Evolutionary conservation across 768 basidiomycete species (phyloP), one percentile per base, ranked within the genome.

Genomic region (Mycena olivaceomarginata): DNA sequence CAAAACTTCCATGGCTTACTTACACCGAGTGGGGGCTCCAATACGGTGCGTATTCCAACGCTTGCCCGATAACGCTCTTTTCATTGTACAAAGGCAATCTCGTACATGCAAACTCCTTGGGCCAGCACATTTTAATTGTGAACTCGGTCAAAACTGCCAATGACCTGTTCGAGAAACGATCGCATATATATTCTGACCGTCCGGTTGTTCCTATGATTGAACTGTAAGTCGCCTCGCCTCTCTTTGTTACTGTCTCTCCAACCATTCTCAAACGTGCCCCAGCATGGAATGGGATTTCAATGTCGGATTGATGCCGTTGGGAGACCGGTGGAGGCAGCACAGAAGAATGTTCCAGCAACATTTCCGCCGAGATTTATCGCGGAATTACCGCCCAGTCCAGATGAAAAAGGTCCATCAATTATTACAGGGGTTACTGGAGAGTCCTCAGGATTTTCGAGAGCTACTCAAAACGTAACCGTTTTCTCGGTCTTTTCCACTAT

Each of bases 241-340:
- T 77, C 9, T 1, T 5, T n/a, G n/a, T n/a, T n/a, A n/a, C n/a
- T n/a, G n/a, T n/a, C n/a, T n/a, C n/a, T 8, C 15, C 59, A 15
- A 39, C 31, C 39, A 40, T 8, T 22, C 2, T 1, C 39, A 41
- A 20, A 25, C 48, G 18, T 40, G 45, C 40, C 82, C 81, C 59
- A 83, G 74, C 18, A 59, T 85, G 81, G 85, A 85, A 9, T 87
- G 84, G 85, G 78, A 84, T 16, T 85, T 84, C 68, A 83, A 81
- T 73, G 31, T 82, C 9, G 83, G 66, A 2, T 43, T 86, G 6
- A 82, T 84, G 77, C 80, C 73, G 12, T 84, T 86, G 48, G 83
- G 82, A 1, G 79, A 83, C 0, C 41, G 48, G 51, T 87, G 87
- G 87, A 80, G 84, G 51, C 51, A 18, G 9, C 82, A 85, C 48